Base-by-base conservation (phyloP, 1,139 yeast genomes). In the Yamadazyma sp. region DNA sequence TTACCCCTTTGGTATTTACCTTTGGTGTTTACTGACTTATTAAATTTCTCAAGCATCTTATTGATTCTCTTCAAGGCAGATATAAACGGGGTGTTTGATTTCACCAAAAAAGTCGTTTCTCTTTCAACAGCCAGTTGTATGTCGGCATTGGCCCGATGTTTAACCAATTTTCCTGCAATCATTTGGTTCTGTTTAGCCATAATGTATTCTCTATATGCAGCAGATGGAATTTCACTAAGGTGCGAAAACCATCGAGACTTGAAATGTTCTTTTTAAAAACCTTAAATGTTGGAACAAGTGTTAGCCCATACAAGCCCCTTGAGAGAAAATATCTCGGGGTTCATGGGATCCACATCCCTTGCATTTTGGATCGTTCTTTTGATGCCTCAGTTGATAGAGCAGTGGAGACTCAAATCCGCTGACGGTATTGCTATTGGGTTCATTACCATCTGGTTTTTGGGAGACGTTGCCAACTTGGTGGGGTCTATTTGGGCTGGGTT, bases 311-410 rank as follows among this genome's bases (percentile, higher is more conserved):
- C 37, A 6, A 21, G 28, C 13, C 39, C 62, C 3, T 44, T 67
- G 40, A 57, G 80, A 35, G 54, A 57, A 25, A 62, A 72, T 12
- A 59, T 78, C 16, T 78, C 88, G 2, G 86, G 86, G 3, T 65
- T 82, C 11, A 74, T 82, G 59, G 90, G 90, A 2, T 81, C 87
- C 9, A 76, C 80, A 1, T 77, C 82, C 56, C 66, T 79, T 34
- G 80, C 90, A 2, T 83, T 90, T 56, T 86, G 92, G 92, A 76
- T 86, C 18, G 90, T 86, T n/a, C 64, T 86, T 34, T 70, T 85
- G 44, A 65, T 85, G 52, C 95, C 95, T 1, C 95, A 86, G 59
- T 71, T 86, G 33, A 75, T 86, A 28, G 95, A 86, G 57, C 94
- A 86, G 60, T 86, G 90, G 90, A 64, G 85, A 42, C 64, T 80